These are phyloP conservation scores for Perkinsus olseni DNA, from an alignment of 169 alveolate genomes.

Conservation along the genomic window DNA sequence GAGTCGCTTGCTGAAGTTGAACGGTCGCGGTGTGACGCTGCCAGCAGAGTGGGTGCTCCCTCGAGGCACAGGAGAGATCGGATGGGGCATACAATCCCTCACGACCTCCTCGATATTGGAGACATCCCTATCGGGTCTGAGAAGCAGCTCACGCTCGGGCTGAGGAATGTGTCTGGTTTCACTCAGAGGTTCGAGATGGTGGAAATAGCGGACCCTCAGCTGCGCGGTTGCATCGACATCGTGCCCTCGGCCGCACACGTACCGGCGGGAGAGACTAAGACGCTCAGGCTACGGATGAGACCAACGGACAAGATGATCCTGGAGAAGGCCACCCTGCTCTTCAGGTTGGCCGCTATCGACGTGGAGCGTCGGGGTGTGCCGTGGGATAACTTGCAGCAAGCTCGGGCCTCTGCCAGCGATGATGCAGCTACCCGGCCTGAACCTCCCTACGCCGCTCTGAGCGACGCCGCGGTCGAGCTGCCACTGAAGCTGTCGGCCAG, in stretches of 20 bases:
- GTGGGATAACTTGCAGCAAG: not conserved
- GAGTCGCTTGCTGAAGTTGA: not conserved
- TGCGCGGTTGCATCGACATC: not conserved
- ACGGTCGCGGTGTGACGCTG: not conserved
- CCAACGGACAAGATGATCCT: constrained; percentile 53
- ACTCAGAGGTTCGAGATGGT: constrained; percentile 21
- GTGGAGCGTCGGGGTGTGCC: constrained; percentile 1
- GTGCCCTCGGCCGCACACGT: constrained; percentile 58
- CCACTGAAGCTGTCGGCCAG: constrained; percentile 59
- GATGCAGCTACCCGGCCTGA: constrained; percentile 42
- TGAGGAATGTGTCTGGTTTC: constrained; percentile 19
- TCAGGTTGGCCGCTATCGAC: constrained; percentile 56
- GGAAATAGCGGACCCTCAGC: not conserved
- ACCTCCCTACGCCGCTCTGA: constrained; percentile 51
- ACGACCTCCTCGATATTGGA: constrained; percentile 7
- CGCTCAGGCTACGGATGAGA: constrained; percentile 43
- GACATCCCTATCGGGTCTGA: constrained; percentile 4
- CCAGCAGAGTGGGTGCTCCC: not conserved
- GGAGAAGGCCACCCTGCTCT: constrained; percentile 44
- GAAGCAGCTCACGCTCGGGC: not conserved
- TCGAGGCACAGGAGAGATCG: not conserved
- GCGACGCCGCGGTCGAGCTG: constrained; percentile 56
- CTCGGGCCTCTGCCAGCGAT: constrained; percentile 26
- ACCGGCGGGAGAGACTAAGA: constrained; percentile 55
- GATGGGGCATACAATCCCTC: not conserved